Conservation (phyloP, 352 stramenopile species). For the Pythium monospermum region DNA sequence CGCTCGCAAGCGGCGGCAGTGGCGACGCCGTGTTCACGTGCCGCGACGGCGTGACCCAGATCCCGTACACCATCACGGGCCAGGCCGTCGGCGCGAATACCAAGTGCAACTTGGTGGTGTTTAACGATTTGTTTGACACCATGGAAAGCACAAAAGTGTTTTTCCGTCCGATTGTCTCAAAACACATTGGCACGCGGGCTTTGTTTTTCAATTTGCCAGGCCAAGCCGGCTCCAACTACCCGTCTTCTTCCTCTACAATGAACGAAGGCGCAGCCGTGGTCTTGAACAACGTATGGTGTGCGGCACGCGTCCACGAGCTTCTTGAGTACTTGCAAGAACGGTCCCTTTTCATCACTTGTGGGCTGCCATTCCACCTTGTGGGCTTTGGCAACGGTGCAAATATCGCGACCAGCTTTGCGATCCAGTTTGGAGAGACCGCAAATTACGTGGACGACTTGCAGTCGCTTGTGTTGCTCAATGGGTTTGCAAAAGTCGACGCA, state of each 20-base stretch:
- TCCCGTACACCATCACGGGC: slow-evolving; percentile 80
- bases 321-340: slow-evolving; percentile 72
- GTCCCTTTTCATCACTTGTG: slow-evolving; percentile 56
- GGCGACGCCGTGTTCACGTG: slow-evolving; percentile 58
- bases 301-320: slow-evolving; percentile 80
- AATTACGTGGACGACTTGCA: slow-evolving; percentile 47
- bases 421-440: slow-evolving; percentile 32
- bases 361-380: slow-evolving; percentile 81
- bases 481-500: slow-evolving; percentile 72
- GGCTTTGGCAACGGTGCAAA: slow-evolving; percentile 88
- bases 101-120: slow-evolving; percentile 88
- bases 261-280: slow-evolving; percentile 6
- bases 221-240: slow-evolving; percentile 79
- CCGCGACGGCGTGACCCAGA: slow-evolving; percentile 64
- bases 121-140: slow-evolving; percentile 93
- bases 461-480: slow-evolving; percentile 81
- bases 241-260: slow-evolving; percentile 12
- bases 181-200: slow-evolving; percentile 75
- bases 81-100: slow-evolving; percentile 45
- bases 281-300: slow-evolving; percentile 86
- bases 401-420: slow-evolving; percentile 68
- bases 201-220: slow-evolving; percentile 91
- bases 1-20: slow-evolving; percentile 10
- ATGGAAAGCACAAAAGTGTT: slow-evolving; percentile 87
- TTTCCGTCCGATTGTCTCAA: slow-evolving; percentile 72